These are phyloP conservation scores for Stylonectria norvegica DNA, from an alignment of 2,329 filamentous ascomycete species.

Conservation along the genomic window DNA sequence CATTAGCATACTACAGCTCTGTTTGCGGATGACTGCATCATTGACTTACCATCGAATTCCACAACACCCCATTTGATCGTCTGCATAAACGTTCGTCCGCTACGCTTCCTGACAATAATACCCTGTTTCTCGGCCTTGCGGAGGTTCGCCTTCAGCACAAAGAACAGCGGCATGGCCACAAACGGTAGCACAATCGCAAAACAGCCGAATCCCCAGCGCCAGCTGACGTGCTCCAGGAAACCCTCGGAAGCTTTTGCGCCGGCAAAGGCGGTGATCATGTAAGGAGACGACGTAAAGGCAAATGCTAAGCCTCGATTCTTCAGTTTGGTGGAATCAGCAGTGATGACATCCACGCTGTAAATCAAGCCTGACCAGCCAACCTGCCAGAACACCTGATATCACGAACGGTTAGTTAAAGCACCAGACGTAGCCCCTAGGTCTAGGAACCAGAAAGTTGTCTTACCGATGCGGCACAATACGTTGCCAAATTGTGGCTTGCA, in stretches of 20 bases:
- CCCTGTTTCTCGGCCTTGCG: constrained; percentile 51
- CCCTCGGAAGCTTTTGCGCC: constrained; percentile 27
- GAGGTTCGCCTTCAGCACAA: constrained; percentile 51
- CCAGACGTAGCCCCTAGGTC: too few species aligned
- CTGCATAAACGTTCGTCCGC: constrained; percentile 43
- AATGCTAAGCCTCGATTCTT: constrained; percentile 39
- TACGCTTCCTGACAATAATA: constrained; percentile 33
- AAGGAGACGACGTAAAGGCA: constrained; percentile 40
- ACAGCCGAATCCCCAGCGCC: constrained; percentile 46
- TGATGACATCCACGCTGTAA: constrained; percentile 61
- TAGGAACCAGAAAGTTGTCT: too few species aligned
- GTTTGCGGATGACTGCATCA: neutral
- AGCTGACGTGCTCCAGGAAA: constrained; percentile 23
- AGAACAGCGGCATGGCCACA: constrained; percentile 48
- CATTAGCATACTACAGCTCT: neutral
- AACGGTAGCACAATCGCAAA: constrained; percentile 58
- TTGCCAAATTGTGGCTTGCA: constrained; percentile 40
- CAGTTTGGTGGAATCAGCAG: constrained; percentile 57
- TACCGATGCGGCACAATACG: constrained; percentile 51
- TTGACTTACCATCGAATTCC: constrained; percentile 50
- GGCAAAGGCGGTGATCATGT: constrained; percentile 46
- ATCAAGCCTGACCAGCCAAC: constrained; percentile 59
- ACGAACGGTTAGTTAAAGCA: too few species aligned
- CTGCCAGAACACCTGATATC: constrained; percentile 58
- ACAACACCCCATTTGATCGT: constrained; percentile 47